These are phyloP conservation scores for Plasmodium adleri DNA, from an alignment of 169 alveolate genomes.

Conservation along the genomic window DNA sequence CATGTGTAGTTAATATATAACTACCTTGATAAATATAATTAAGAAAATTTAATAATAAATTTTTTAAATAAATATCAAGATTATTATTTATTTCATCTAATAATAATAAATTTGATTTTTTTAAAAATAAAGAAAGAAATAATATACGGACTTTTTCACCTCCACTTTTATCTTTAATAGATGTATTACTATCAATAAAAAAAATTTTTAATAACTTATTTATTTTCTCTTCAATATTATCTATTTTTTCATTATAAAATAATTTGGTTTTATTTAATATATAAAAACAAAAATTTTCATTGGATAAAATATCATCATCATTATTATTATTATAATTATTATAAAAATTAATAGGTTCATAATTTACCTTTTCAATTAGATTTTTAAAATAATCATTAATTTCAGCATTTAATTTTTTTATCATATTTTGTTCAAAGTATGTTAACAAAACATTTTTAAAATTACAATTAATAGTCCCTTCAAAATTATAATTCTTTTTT, in stretches of 20 bases:
- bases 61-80: slow-evolving; percentile 82
- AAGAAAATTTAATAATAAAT: slow-evolving; percentile 64
- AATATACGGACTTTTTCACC: slow-evolving; percentile 84
- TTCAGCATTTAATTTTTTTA: slow-evolving; percentile 50
- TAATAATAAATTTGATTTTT: slow-evolving; percentile 80
- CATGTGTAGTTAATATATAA: slow-evolving; percentile 84
- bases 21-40: slow-evolving; percentile 83
- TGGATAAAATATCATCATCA: not conserved
- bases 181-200: slow-evolving; percentile 77
- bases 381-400: slow-evolving; percentile 67
- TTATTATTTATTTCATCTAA: slow-evolving; percentile 86
- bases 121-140: slow-evolving; percentile 80
- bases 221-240: slow-evolving; percentile 74
- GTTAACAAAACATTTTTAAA: slow-evolving; percentile 61
- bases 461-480: slow-evolving; percentile 58
- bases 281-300: slow-evolving; percentile 44
- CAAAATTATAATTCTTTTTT: slow-evolving; percentile 15
- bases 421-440: slow-evolving; percentile 74
- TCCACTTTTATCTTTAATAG: slow-evolving; percentile 78
- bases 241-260: slow-evolving; percentile 17
- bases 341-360: slow-evolving; percentile 35
- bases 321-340: not conserved
- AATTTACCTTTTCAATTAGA: slow-evolving; percentile 42
- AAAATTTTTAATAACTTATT: slow-evolving; percentile 78
- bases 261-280: slow-evolving; percentile 59